Evolutionary conservation across 192 early-diverging fungal genomes (phyloP).

Genomic region (Coemansia sp.): DNA sequence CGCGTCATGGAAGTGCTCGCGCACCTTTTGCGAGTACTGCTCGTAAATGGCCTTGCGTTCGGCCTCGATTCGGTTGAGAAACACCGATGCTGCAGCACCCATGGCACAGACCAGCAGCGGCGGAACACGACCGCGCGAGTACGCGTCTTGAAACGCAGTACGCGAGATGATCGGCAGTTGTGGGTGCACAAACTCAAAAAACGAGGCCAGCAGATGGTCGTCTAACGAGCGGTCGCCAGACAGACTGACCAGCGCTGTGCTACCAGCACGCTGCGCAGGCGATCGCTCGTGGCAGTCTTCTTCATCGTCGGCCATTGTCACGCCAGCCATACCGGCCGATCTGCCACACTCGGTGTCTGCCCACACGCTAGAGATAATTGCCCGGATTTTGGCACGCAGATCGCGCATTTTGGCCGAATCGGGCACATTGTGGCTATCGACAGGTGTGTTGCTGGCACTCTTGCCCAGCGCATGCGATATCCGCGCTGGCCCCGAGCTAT

Average conservation of each 20-base stretch:
- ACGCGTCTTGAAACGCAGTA: constrained; percentile 24
- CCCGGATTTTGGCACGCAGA: constrained; percentile 32
- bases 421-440: neutral
- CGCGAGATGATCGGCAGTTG: constrained; percentile 49
- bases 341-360: constrained; percentile 50
- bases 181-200: constrained; percentile 47
- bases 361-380: constrained; percentile 53
- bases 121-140: constrained; percentile 18
- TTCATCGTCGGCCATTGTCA: constrained; percentile 38
- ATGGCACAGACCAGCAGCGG: constrained; percentile 46
- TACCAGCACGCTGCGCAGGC: constrained; percentile 3
- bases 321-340: constrained; percentile 49
- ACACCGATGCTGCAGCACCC: constrained; percentile 50
- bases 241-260: constrained; percentile 20
- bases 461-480: constrained; percentile 38
- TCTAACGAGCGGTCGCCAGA: constrained; percentile 48
- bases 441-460: constrained; percentile 42
- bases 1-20: constrained; percentile 53
- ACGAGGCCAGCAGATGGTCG: constrained; percentile 42
- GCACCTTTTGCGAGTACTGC: constrained; percentile 48
- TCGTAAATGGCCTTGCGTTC: constrained; percentile 49
- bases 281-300: constrained; percentile 2
- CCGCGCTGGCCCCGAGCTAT: constrained; percentile 6
- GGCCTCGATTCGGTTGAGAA: constrained; percentile 51
- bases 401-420: constrained; percentile 36